Base-by-base conservation (phyloP, 305 asterid genomes). In the Fraxinus paxiana region DNA sequence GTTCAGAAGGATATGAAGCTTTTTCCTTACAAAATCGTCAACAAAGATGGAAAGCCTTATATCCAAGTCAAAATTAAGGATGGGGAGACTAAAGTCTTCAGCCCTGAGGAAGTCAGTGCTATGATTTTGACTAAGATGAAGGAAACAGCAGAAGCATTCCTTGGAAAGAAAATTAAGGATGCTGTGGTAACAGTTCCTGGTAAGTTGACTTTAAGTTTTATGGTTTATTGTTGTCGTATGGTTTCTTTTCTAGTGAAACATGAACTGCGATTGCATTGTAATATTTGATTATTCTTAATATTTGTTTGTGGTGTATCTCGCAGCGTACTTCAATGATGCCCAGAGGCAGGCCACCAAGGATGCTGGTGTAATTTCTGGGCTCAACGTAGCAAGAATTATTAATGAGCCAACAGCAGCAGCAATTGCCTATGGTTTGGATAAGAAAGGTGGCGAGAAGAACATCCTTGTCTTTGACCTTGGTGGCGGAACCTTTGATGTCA, bases 111-210 rank as follows among this genome's bases (percentile, higher is more conserved):
- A 79, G 83, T 88, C 37, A 88, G 89, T 37, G 88, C 91, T 24
- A 88, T 88, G 91, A 46, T 88, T 54, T 84, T 88, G 24, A 85
- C 83, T 30, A 88, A 88, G 80, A 86, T 88, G 91, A 88, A 86
- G 83, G 88, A 88, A 84, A 86, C 88, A 48, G 91, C 87, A 30
- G 90, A 88, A 85, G 88, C 90, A 54, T 86, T 77, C 84, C 90
- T 88, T 56, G 91, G 91, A 22, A 88, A 88, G 86, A 83, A 78
- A 61, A 88, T 88, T 54, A 83, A 87, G 83, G 88, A 85, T 63
- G 90, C 90, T 34, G 90, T 89, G 74, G 87, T 89, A 7, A 89
- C 92, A 38, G 92, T 87, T 74, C 90, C 90, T n/a, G 90, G 92
- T 87, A 76, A 34, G 79, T 77, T 48, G 31, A 33, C 28, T 61